Percentiles rank a stretch among this genome's conserved stretches.
Evolutionary conservation across 129 eudicot genomes (phyloP).

Genomic region (Apium graveolens): DNA sequence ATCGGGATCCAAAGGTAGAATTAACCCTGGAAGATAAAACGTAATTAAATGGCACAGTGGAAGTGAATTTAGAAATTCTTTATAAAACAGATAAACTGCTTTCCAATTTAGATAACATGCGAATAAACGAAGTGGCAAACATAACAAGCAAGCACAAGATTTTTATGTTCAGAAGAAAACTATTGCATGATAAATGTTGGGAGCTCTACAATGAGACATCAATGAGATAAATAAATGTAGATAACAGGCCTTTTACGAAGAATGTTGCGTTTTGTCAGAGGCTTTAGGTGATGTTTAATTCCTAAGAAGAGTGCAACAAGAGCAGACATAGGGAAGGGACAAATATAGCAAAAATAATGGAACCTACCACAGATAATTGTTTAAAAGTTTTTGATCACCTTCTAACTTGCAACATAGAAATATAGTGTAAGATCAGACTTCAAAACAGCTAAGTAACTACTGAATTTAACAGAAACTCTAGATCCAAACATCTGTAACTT

Average conservation of each 20-base stretch:
- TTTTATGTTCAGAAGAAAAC: not conserved
- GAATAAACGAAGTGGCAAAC: not conserved
- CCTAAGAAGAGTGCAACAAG: not conserved
- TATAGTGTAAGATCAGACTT: not conserved
- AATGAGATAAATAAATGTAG: not conserved
- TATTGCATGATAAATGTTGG: not conserved
- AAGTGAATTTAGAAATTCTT: not conserved
- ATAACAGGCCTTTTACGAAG: not conserved
- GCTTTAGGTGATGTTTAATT: not conserved
- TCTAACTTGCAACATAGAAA: not conserved
- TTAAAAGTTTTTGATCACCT: not conserved
- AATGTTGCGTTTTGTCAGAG: not conserved
- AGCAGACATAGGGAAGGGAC: slow-evolving; percentile 6
- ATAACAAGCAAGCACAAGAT: not conserved
- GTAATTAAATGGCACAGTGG: not conserved
- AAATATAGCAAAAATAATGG: not conserved
- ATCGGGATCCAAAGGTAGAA: not conserved
- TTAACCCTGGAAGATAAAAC: not conserved
- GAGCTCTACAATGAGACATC: not conserved
- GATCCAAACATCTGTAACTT: not conserved
- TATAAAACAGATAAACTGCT: not conserved
- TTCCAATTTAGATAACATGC: slow-evolving; percentile 4
- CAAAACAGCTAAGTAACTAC: not conserved
- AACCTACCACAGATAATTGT: not conserved
- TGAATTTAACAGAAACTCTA: not conserved